phyloP scores from a whole-genome alignment of 176 grass and related monocot species.

The Echinochloa phyllopogon region DNA sequence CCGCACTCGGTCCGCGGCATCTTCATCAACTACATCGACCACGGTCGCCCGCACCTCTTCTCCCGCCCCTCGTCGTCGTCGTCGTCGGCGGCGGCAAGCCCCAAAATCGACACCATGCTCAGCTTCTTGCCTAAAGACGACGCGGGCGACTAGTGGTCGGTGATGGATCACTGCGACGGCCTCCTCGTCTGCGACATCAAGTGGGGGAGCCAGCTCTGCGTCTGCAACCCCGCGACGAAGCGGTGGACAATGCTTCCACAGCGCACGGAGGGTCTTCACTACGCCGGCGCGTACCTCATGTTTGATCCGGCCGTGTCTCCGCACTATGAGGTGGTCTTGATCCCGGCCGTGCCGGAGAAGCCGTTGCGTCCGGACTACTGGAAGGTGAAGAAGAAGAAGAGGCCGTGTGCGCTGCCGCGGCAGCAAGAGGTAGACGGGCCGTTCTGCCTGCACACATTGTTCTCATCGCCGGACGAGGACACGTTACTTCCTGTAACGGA shows the following conservation, averaged over 20 bases:
- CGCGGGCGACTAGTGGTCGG: not conserved
- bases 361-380: not conserved
- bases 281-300: not conserved
- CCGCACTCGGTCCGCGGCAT: not conserved
- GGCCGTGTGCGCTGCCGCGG: not conserved
- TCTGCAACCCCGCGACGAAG: not conserved
- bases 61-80: not conserved
- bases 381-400: not conserved
- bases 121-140: not conserved
- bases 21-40: constrained; percentile 21
- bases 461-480: not conserved
- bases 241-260: not conserved
- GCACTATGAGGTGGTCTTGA: not conserved
- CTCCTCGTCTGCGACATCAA: constrained; percentile 3
- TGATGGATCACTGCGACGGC: constrained; percentile 25
- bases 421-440: not conserved
- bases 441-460: not conserved
- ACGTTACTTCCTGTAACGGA: not conserved
- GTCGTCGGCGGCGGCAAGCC: not conserved
- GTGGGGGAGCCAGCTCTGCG: not conserved
- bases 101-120: not conserved
- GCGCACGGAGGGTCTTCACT: not conserved
- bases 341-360: not conserved
- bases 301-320: constrained; percentile 9
- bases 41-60: not conserved